Evolutionary conservation across 2,329 filamentous ascomycete genomes (phyloP).

Genomic region (Pleurostoma richardsiae): DNA sequence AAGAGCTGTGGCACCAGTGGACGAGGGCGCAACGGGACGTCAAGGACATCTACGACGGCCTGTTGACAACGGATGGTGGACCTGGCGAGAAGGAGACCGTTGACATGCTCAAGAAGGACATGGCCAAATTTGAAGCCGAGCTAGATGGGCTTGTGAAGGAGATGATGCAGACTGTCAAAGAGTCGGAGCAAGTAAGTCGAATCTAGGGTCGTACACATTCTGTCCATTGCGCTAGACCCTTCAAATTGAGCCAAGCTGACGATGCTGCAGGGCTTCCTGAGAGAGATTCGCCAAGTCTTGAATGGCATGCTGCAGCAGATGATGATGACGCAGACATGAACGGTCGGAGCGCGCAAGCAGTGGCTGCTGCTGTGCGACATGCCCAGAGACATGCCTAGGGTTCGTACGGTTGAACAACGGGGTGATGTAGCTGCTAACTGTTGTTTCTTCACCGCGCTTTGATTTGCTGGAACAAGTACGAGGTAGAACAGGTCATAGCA

Average conservation of each 20-base stretch:
- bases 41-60: conserved; percentile 17
- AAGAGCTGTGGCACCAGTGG: conserved; percentile 19
- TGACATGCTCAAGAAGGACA: conserved; percentile 1
- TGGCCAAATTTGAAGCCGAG: conserved; percentile 2
- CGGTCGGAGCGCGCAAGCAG: too few species aligned
- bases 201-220: too few species aligned
- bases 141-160: conserved; percentile 1
- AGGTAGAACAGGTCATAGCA: too few species aligned
- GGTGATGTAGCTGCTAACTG: too few species aligned
- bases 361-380: too few species aligned
- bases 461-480: too few species aligned
- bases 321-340: too few species aligned
- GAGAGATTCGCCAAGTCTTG: conserved; percentile 7
- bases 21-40: conserved; percentile 34
- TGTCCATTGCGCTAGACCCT: too few species aligned
- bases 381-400: too few species aligned
- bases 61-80: not conserved
- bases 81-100: not conserved
- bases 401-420: too few species aligned
- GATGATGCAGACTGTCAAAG: conserved; percentile 5
- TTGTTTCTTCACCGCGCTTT: too few species aligned
- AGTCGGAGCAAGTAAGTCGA: conserved; percentile 5
- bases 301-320: conserved; percentile 7
- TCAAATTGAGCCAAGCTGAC: too few species aligned
- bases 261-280: conserved; percentile 1